Conservation (phyloP, 106 monocot genomes). For the Cymbidium sinense region DNA sequence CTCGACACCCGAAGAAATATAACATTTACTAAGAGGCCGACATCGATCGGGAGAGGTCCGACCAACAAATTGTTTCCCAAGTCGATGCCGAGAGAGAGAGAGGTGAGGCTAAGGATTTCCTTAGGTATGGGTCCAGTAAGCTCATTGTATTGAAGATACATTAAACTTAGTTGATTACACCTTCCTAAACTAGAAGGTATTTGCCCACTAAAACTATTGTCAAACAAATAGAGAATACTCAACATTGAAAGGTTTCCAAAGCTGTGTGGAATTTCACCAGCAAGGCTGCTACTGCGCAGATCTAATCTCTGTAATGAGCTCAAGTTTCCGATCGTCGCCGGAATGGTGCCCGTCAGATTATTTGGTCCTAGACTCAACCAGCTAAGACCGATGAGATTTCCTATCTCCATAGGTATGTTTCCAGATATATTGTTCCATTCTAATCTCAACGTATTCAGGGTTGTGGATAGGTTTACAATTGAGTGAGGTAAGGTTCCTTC, state of each 20-base stretch:
- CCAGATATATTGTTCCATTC: background rate
- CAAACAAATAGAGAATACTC: background rate
- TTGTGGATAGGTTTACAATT: background rate
- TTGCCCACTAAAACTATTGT: background rate
- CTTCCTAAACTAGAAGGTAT: background rate
- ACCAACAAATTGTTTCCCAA: slow-evolving; percentile 10
- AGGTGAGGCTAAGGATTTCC: background rate
- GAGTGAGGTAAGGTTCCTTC: background rate
- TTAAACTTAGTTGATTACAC: background rate
- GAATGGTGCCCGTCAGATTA: background rate
- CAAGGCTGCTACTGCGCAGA: background rate
- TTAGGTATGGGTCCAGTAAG: background rate
- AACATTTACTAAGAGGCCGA: background rate
- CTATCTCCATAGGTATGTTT: background rate
- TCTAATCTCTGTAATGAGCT: background rate
- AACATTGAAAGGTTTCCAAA: background rate
- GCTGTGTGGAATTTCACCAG: background rate
- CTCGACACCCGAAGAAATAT: background rate
- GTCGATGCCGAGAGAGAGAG: background rate
- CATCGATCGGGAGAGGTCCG: slow-evolving; percentile 1
- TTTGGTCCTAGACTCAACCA: background rate
- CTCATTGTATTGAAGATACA: background rate
- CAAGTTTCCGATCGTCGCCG: background rate
- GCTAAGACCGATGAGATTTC: background rate
- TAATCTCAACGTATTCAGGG: background rate